phyloP scores from a whole-genome alignment of 805 yeast species.

The Ogataea nitratoaversa region DNA sequence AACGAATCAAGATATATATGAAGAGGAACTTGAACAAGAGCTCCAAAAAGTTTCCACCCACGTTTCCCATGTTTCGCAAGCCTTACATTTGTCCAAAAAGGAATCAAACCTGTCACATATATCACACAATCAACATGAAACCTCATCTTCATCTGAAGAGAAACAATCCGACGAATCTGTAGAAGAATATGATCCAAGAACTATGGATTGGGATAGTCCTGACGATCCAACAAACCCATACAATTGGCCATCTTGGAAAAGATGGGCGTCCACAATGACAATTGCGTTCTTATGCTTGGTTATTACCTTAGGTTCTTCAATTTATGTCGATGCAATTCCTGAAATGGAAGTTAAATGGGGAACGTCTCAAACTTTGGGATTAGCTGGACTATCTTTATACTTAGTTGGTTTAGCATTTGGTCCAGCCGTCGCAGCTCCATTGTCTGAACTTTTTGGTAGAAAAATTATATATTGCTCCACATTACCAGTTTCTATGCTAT shows the following conservation, averaged over 20 bases:
- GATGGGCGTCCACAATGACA: constrained; percentile 63
- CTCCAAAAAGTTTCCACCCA: constrained; percentile 18
- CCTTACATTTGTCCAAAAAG: constrained; percentile 6
- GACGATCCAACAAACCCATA: constrained; percentile 61
- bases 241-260: constrained; percentile 62
- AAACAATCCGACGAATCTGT: constrained; percentile 19
- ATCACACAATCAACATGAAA: no score
- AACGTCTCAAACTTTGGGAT: constrained; percentile 55
- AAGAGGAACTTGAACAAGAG: constrained; percentile 21
- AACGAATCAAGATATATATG: constrained; percentile 16
- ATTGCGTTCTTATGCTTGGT: constrained; percentile 63
- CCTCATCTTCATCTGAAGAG: constrained; percentile 7
- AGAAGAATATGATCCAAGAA: constrained; percentile 34
- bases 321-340: constrained; percentile 62
- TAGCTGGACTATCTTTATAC: constrained; percentile 68
- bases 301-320: constrained; percentile 71
- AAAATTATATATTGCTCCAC: constrained; percentile 55
- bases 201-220: constrained; percentile 58
- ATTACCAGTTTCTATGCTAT: constrained; percentile 63
- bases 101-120: no score
- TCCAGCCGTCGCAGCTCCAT: constrained; percentile 68
- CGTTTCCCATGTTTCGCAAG: constrained; percentile 15
- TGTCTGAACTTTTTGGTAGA: constrained; percentile 68
- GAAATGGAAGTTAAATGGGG: constrained; percentile 45
- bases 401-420: constrained; percentile 68